These are phyloP conservation scores for Bathelium albidoporum DNA, from an alignment of 495 filamentous ascomycete species.

Conservation along the genomic window DNA sequence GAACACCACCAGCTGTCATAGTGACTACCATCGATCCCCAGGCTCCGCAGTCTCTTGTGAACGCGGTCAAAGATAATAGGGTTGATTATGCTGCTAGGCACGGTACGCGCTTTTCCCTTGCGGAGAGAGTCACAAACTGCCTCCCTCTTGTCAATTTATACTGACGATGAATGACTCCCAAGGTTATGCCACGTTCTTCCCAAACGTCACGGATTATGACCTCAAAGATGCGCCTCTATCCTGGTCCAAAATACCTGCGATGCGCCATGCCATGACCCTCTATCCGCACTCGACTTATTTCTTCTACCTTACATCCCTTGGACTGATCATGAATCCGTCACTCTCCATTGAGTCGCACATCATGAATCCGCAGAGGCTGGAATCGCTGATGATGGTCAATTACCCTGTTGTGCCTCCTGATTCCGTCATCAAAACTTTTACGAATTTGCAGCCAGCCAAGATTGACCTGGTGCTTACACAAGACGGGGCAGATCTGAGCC, in stretches of 20 bases:
- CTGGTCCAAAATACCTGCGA: conserved; percentile 77
- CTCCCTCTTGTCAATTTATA: neutral
- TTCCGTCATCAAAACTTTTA: conserved; percentile 91
- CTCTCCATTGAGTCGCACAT: conserved; percentile 60
- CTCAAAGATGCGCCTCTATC: conserved; percentile 51
- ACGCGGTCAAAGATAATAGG: conserved; percentile 70
- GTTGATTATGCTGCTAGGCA: conserved; percentile 77
- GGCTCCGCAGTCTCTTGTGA: conserved; percentile 50
- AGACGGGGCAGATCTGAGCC: conserved; percentile 68
- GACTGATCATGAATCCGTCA: conserved; percentile 81
- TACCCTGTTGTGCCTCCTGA: conserved; percentile 84
- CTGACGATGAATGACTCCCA: neutral
- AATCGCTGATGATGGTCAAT: conserved; percentile 74
- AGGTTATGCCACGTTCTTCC: conserved; percentile 87
- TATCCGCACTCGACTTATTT: conserved; percentile 65
- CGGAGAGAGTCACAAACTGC: no score
- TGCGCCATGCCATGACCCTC: conserved; percentile 77
- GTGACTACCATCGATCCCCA: conserved; percentile 71
- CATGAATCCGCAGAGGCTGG: conserved; percentile 53
- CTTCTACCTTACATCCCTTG: conserved; percentile 74
- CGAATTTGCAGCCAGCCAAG: conserved; percentile 61
- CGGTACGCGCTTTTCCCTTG: conserved; percentile 46
- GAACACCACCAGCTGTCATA: conserved; percentile 71
- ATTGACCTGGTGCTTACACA: conserved; percentile 80
- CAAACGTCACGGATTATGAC: conserved; percentile 65